Evolutionary conservation across 306 rosid genomes (phyloP).

Genomic region (Corylus heterophylla): DNA sequence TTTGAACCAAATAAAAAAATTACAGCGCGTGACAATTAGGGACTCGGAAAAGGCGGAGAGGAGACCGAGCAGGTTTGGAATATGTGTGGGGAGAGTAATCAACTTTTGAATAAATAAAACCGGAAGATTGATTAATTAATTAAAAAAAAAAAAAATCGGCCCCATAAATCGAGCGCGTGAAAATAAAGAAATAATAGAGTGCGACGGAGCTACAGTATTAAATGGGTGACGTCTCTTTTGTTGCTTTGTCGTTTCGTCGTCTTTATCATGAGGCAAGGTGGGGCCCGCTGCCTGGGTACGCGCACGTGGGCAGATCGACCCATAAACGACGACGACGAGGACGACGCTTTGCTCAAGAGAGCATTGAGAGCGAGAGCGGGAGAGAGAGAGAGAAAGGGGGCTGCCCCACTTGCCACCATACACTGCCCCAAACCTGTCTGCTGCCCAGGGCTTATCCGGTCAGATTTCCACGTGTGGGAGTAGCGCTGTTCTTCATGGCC

Average conservation of each 20-base stretch:
- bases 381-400: background rate
- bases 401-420: constrained; percentile 27
- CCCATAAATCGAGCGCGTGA: constrained; percentile 14
- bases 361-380: too few species aligned
- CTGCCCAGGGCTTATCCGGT: constrained; percentile 23
- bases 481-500: background rate
- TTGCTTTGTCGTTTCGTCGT: constrained; percentile 26
- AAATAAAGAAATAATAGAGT: background rate
- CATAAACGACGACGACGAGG: background rate
- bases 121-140: too few species aligned
- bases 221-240: constrained; percentile 26
- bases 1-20: background rate
- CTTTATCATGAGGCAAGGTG: constrained; percentile 27
- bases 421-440: constrained; percentile 21
- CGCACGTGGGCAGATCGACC: constrained; percentile 49
- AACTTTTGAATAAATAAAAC: background rate
- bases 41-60: constrained; percentile 23
- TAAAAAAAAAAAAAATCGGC: background rate
- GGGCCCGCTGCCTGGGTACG: constrained; percentile 24
- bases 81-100: background rate
- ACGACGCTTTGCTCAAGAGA: background rate
- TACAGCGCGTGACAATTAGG: constrained; percentile 19
- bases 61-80: constrained; percentile 10
- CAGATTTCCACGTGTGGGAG: constrained; percentile 23
- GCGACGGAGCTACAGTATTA: background rate